Base-by-base conservation (phyloP, 805 yeast species). In the Crinitomyces ghanaensis region DNA sequence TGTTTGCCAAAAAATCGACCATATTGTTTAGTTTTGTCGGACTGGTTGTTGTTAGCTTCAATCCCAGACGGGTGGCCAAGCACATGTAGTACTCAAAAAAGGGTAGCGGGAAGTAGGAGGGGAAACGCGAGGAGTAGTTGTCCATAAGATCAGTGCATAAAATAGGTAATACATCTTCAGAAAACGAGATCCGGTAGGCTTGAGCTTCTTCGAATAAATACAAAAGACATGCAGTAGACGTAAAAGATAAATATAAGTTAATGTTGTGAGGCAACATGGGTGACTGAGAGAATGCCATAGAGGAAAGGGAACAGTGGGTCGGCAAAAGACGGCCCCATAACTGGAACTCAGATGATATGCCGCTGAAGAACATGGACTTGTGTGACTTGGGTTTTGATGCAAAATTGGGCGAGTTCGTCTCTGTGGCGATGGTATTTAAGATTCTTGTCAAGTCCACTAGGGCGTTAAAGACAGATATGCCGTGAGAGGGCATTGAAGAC, bases 401-500 rank as follows among this genome's bases (percentile, higher is more conserved):
- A 16, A 27, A 33, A 5, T 14, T n/a, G 4, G 32, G 32, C 22
- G 19, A 31, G 33, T 36, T 36, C 14, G 28, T 21, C 4, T 28
- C 14, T 14, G 19, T 21, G 14, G 28, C 28, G 14, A 36, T 8
- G 9, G 12, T 26, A 20, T 34, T 36, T 18, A 35, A 22, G 18
- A 36, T 16, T 17, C 36, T 22, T 9, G 15, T 25, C 14, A 36
- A 25, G n/a, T 31, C 18, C 23, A 34, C 16, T 9, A 28, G 22
- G 4, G 36, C 32, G 15, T 36, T 36, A n/a, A 32, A 36, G 13
- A 34, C 19, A 6, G 39, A 36, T 8, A 36, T n/a, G 17, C 32
- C 19, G 13, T 33, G 26, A 17, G 28, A 24, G 12, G 39, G 39
- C n/a, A 14, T 30, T 4, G 36, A 15, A n/a, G 27, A 17, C 35